Percentiles rank a stretch among this genome's conserved stretches.
Evolutionary conservation across 805 yeast genomes (phyloP).

Genomic region (Nakazawaea sp.): DNA sequence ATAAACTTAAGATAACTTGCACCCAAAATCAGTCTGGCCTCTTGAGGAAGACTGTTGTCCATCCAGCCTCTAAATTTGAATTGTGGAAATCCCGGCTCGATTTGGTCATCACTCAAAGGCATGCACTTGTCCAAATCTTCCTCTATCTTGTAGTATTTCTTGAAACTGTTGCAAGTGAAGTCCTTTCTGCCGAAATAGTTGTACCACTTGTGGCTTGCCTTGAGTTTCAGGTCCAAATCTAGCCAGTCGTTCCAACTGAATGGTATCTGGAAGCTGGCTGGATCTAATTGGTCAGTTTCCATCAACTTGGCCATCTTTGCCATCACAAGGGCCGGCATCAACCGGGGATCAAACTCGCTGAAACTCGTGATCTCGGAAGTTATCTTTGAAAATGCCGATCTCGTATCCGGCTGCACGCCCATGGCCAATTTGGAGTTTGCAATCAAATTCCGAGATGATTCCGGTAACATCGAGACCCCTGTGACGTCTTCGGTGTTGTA

Average conservation of each 20-base stretch:
- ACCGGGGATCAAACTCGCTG: constrained; percentile 23
- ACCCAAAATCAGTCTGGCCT: constrained; percentile 26
- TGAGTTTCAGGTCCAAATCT: constrained; percentile 17
- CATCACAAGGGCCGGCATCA: constrained; percentile 24
- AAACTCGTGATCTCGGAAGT: background rate
- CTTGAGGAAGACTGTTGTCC: constrained; percentile 19
- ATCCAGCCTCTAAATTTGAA: constrained; percentile 20
- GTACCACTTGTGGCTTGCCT: constrained; percentile 11
- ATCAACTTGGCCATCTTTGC: constrained; percentile 14
- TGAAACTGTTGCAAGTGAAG: constrained; percentile 16
- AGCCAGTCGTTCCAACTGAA: constrained; percentile 28
- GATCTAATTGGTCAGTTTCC: constrained; percentile 14
- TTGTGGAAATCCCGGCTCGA: constrained; percentile 12
- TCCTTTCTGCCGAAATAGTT: constrained; percentile 8
- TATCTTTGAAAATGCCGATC: too few species aligned
- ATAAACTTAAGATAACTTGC: constrained; percentile 24
- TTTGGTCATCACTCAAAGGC: constrained; percentile 2
- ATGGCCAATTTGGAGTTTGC: constrained; percentile 5
- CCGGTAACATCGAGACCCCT: constrained; percentile 6
- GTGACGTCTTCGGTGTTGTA: constrained; percentile 10
- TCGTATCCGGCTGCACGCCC: background rate
- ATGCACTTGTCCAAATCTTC: constrained; percentile 7
- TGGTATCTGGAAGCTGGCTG: constrained; percentile 19
- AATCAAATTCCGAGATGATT: background rate
- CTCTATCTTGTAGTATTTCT: constrained; percentile 10